These are phyloP conservation scores for Xanthoconium stramineum DNA, from an alignment of 768 basidiomycete species.

Conservation along the genomic window DNA sequence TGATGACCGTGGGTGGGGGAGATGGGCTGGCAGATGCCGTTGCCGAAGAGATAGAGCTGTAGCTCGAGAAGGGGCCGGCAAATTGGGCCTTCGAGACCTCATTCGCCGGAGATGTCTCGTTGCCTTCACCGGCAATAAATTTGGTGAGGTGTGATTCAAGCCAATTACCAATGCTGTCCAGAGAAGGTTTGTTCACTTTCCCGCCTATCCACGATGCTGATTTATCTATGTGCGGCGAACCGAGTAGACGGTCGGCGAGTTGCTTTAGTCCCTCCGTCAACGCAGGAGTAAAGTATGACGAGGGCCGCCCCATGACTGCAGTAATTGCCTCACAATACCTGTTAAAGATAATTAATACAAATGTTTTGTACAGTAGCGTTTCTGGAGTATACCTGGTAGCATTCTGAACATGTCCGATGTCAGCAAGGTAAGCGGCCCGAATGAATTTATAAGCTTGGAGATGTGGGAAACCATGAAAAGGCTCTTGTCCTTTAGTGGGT, in stretches of 20 bases:
- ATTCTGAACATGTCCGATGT: slow-evolving; percentile 71
- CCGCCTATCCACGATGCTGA: slow-evolving; percentile 79
- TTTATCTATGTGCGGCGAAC: slow-evolving; percentile 72
- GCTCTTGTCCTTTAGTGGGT: slow-evolving; percentile 78
- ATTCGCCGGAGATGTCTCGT: slow-evolving; percentile 39
- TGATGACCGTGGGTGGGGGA: slow-evolving; percentile 57
- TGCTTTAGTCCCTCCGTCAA: slow-evolving; percentile 75
- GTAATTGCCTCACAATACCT: slow-evolving; percentile 95
- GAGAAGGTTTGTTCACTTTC: slow-evolving; percentile 86
- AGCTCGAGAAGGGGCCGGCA: slow-evolving; percentile 88
- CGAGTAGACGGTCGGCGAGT: slow-evolving; percentile 73
- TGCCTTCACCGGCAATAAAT: slow-evolving; percentile 91
- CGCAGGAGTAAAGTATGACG: slow-evolving; percentile 62
- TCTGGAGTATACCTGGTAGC: slow-evolving; percentile 63
- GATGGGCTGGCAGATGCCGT: slow-evolving; percentile 74
- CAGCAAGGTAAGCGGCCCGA: slow-evolving; percentile 71
- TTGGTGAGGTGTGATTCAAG: slow-evolving; percentile 90
- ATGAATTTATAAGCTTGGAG: slow-evolving; percentile 86
- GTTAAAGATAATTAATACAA: background rate
- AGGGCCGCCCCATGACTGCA: slow-evolving; percentile 55
- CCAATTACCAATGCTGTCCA: slow-evolving; percentile 90
- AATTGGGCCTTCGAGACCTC: slow-evolving; percentile 37
- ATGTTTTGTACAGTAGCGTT: background rate
- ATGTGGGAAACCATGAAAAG: slow-evolving; percentile 78
- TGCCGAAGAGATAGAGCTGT: slow-evolving; percentile 85